These are phyloP conservation scores for Emmonsiellopsis sp. DNA, from an alignment of 2,329 filamentous ascomycete species.

Conservation along the genomic window DNA sequence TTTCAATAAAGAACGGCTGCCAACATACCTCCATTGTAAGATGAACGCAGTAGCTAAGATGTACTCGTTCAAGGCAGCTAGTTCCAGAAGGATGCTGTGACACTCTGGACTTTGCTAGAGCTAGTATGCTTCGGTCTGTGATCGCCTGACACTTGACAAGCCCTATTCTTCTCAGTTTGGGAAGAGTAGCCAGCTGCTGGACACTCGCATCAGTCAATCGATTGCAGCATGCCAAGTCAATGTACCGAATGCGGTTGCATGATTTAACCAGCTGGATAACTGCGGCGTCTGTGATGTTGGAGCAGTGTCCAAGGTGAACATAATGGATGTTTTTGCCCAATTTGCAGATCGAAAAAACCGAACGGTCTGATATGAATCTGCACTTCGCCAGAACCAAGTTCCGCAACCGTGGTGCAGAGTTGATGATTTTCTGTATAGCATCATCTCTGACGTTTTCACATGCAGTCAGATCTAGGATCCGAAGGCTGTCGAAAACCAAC, in stretches of 20 bases:
- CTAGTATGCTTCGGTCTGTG: conserved; percentile 80
- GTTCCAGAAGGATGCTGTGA: conserved; percentile 49
- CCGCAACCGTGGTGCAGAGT: conserved; percentile 74
- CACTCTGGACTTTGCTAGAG: conserved; percentile 60
- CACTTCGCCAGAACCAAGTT: conserved; percentile 95
- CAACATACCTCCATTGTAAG: conserved; percentile 66
- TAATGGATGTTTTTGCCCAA: conserved; percentile 96
- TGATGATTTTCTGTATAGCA: conserved; percentile 80
- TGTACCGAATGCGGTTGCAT: conserved; percentile 94
- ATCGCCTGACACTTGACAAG: conserved; percentile 89
- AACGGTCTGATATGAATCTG: conserved; percentile 78
- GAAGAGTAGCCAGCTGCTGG: conserved; percentile 70
- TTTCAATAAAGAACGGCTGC: not conserved
- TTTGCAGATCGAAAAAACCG: conserved; percentile 77
- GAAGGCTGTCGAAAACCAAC: conserved; percentile 71
- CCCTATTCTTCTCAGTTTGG: conserved; percentile 89
- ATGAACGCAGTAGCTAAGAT: conserved; percentile 88
- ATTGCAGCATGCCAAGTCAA: conserved; percentile 90
- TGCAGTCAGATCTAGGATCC: conserved; percentile 88
- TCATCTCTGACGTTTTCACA: conserved; percentile 77
- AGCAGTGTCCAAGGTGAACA: conserved; percentile 89
- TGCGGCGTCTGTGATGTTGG: conserved; percentile 79
- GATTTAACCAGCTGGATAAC: conserved; percentile 73
- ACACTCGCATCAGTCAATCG: conserved; percentile 84
- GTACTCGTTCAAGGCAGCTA: conserved; percentile 78